phyloP scores from a whole-genome alignment of 2,329 filamentous ascomycete genomes.

The Setomelanomma holmii region DNA sequence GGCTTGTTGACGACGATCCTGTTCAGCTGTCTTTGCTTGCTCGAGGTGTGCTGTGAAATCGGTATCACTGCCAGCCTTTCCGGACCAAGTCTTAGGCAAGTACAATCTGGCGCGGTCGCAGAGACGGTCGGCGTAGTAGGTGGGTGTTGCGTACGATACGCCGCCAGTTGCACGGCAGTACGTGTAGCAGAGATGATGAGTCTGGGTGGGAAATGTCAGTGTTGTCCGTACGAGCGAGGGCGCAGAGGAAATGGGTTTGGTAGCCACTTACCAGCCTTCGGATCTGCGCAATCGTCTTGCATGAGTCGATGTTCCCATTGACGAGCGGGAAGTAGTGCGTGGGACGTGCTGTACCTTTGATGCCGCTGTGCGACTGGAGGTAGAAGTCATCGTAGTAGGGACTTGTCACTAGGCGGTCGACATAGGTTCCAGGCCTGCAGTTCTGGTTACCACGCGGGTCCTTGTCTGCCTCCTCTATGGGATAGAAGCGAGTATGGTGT shows the following conservation, averaged over 20 bases:
- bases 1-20: too few relatives aligned
- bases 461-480: constrained; percentile 4
- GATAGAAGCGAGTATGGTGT: constrained; percentile 52
- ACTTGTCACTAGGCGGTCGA: constrained; percentile 37
- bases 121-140: constrained; percentile 51
- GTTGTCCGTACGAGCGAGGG: background rate
- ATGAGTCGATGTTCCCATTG: too few relatives aligned
- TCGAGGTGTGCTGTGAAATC: background rate
- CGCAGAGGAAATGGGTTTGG: background rate
- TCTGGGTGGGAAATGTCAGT: constrained; percentile 14
- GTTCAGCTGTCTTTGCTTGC: background rate
- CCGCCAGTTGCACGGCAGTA: constrained; percentile 39
- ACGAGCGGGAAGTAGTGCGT: constrained; percentile 42
- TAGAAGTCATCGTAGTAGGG: constrained; percentile 44
- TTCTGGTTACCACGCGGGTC: constrained; percentile 27
- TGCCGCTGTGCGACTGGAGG: constrained; percentile 38
- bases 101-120: constrained; percentile 48
- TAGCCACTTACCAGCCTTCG: background rate
- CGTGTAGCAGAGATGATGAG: constrained; percentile 42
- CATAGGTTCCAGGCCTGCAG: constrained; percentile 30
- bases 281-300: too few relatives aligned
- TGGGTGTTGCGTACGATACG: constrained; percentile 46
- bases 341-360: constrained; percentile 37
- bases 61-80: background rate
- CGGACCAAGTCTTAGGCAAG: constrained; percentile 13